These are phyloP conservation scores for Pyricularia sp. DNA, from an alignment of 2,329 filamentous ascomycete species.

Conservation along the genomic window DNA sequence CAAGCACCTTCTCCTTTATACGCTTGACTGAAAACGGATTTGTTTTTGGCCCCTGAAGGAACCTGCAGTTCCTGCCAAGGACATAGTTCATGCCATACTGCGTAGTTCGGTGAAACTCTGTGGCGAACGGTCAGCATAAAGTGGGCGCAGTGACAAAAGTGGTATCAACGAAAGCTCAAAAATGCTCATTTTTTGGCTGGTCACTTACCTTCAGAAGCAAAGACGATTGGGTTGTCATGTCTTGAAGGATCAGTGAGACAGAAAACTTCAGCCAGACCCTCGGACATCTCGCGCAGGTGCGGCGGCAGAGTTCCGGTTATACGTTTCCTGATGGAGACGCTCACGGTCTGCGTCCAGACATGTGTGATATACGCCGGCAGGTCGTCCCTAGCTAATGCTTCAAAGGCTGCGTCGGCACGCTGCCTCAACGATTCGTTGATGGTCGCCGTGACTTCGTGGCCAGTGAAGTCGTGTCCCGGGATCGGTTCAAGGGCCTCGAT, in stretches of 20 bases:
- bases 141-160: background rate
- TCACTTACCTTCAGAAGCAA: slow-evolving; percentile 54
- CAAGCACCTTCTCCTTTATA: slow-evolving; percentile 45
- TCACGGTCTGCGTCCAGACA: slow-evolving; percentile 56
- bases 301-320: slow-evolving; percentile 54
- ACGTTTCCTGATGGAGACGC: slow-evolving; percentile 51
- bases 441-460: slow-evolving; percentile 34
- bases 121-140: background rate
- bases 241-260: slow-evolving; percentile 63
- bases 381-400: slow-evolving; percentile 51
- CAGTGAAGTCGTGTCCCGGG: slow-evolving; percentile 40
- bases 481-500: slow-evolving; percentile 46
- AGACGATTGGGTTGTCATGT: slow-evolving; percentile 63
- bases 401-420: slow-evolving; percentile 52
- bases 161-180: background rate
- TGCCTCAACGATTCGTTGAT: slow-evolving; percentile 45
- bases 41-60: slow-evolving; percentile 63
- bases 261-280: slow-evolving; percentile 65
- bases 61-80: slow-evolving; percentile 65
- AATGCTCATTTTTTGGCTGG: too few relatives aligned
- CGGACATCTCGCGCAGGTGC: slow-evolving; percentile 53
- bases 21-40: slow-evolving; percentile 48
- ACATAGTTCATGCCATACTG: slow-evolving; percentile 63
- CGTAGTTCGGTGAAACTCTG: slow-evolving; percentile 61
- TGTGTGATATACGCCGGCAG: slow-evolving; percentile 60